Evolutionary conservation across 768 basidiomycete species (phyloP), one percentile per base, ranked within the genome.

Genomic region (Mycena galopus): DNA sequence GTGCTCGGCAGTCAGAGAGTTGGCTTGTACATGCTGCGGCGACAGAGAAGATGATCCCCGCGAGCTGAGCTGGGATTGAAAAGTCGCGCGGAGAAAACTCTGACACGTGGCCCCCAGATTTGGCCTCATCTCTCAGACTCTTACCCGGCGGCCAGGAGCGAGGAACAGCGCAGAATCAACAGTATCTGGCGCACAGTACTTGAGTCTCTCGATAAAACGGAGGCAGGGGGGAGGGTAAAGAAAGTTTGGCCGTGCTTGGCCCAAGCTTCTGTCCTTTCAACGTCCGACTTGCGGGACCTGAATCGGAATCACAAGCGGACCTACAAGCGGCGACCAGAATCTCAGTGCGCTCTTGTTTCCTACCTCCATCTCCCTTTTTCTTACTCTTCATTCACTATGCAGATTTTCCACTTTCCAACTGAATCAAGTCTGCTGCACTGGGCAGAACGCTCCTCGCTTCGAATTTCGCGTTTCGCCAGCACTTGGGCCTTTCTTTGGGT

Each of bases 271-370:
- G 4, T 2, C 32, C 50, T 57, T 70, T 70, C 56, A 70, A 50
- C 39, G 27, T 33, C 69, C 69, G 69, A 70, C 37, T n/a, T n/a
- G 53, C 65, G 65, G 70, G 51, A 66, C 65, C 65, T 60, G 51
- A 50, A 62, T 51, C 70, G 70, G 70, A 66, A 64, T 62, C 65
- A 1, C 64, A 50, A 61, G 64, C 70, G 70, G 70, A 66, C 70
- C 65, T 2, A 23, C 57, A 59, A 71, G 50, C 65, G 65, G 60
- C 60, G 55, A 27, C 32, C 71, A 58, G 44, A 62, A 62, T 57
- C 42, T 30, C n/a, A 35, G 59, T 58, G 33, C 29, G 39, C 19
- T 59, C 37, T 37, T 65, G 63, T 32, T 67, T 66, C 29, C 66
- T 58, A 62, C 65, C 33, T 57, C 32, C 66, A 51, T 53, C 65